phyloP scores from a whole-genome alignment of 2,329 filamentous ascomycete genomes.

The Trichophyton simii region DNA sequence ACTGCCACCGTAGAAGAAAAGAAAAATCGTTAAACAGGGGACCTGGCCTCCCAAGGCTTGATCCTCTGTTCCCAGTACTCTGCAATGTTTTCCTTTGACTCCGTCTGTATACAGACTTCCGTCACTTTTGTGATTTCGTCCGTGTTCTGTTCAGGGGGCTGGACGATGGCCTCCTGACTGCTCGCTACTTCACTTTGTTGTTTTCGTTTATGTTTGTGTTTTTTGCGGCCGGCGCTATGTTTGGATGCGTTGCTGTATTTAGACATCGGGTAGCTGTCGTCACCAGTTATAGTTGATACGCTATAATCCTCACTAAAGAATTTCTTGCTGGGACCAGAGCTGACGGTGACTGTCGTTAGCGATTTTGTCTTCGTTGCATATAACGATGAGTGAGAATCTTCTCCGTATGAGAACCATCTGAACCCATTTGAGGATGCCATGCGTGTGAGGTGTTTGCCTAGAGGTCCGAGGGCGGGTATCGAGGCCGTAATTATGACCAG shows the following conservation, averaged over 20 bases:
- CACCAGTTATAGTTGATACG: neutral
- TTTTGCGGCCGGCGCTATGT: neutral
- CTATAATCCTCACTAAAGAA: neutral
- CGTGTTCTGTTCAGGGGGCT: neutral
- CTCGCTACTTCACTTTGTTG: neutral
- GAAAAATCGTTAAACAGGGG: neutral
- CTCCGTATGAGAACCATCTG: neutral
- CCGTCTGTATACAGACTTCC: neutral
- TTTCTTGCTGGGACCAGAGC: neutral
- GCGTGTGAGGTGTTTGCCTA: neutral
- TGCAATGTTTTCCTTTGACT: neutral
- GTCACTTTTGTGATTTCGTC: slow-evolving; percentile 1
- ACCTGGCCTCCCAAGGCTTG: neutral
- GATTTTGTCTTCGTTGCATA: neutral
- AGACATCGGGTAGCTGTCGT: neutral
- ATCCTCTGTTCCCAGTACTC: neutral
- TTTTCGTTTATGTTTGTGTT: neutral
- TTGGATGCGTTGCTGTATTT: neutral
- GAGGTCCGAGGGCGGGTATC: slow-evolving; percentile 8
- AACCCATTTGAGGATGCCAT: neutral
- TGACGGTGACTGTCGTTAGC: neutral
- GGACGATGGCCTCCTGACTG: neutral
- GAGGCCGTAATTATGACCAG: slow-evolving; percentile 10
- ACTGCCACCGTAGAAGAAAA: neutral
- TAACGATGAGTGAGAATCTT: neutral